Base-by-base conservation (phyloP, 768 basidiomycete genomes). In the Podaxis mareebaensis region DNA sequence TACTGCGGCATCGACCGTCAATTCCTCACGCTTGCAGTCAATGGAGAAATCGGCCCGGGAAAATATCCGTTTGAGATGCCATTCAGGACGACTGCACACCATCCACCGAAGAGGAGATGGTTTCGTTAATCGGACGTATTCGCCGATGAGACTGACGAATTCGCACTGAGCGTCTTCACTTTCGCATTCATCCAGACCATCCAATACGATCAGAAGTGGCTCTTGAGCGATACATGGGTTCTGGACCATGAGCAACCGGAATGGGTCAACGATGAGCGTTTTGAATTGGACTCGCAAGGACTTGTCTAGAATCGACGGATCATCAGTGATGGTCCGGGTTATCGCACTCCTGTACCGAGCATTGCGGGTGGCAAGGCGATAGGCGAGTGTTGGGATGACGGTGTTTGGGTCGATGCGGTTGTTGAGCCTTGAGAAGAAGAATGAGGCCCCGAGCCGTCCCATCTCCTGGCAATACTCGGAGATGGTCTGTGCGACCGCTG, bases 381-480 rank as follows among this genome's bases (percentile, higher is more conserved):
- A 58, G 22, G 57, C 57, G 12, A 58, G 57, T 26, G 57, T 44
- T 12, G 40, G 40, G 10, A 58, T 20, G 26, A 58, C 15, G 42
- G 11, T 38, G 26, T 30, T 33, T 28, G 22, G 42, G 15, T 12
- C 26, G 12, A 24, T 40, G 6, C 8, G 3, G 8, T n/a, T 24
- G 11, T 49, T 24, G 11, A 20, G 48, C 22, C 11, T 24, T 11
- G 52, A 54, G 40, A 52, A 62, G 38, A 62, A 62, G 39, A 62
- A 54, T 20, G 38, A 28, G 1, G 52, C 61, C 24, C 61, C 53
- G 10, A 62, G 61, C 3, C 40, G 40, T 5, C 53, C 12, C 1
- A n/a, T 13, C 10, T 46, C 15, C 5, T n/a, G n/a, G 15, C 39
- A 36, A 12, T 53, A 49, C 7, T 30, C 24, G 1, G 48, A 52